phyloP scores from a whole-genome alignment of 1,284 basidiomycete species.

The Albatrellus sp. region DNA sequence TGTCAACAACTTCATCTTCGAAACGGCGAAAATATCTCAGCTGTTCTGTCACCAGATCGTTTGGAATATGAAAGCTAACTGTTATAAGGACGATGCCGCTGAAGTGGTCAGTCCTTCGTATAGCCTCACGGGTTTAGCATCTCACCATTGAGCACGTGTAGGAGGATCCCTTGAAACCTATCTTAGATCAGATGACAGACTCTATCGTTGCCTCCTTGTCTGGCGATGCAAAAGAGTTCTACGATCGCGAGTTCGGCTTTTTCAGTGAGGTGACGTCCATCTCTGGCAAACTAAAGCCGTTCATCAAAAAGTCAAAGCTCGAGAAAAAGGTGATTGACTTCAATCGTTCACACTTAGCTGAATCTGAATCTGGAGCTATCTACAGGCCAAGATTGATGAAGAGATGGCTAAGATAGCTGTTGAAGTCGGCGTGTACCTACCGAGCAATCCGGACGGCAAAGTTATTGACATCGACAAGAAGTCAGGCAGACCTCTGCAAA shows the following conservation, averaged over 20 bases:
- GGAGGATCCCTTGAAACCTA: conserved; percentile 93
- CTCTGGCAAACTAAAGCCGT: conserved; percentile 95
- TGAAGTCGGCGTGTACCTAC: conserved; percentile 90
- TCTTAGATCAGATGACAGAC: conserved; percentile 79
- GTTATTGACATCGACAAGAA: conserved; percentile 96
- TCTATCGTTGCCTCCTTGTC: conserved; percentile 79
- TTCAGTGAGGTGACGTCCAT: conserved; percentile 96
- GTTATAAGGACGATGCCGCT: conserved; percentile 81
- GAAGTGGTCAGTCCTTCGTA: conserved; percentile 49
- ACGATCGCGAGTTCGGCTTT: conserved; percentile 92
- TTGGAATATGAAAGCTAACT: conserved; percentile 99
- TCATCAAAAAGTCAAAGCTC: conserved; percentile 88
- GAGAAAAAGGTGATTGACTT: conserved; percentile 77
- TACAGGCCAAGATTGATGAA: conserved; percentile 94
- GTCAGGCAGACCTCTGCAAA: conserved; percentile 91
- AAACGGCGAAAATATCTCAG: conserved; percentile 96
- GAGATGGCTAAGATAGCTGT: conserved; percentile 97
- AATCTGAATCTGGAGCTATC: conserved; percentile 5
- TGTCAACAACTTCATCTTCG: conserved; percentile 91
- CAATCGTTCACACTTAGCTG: neutral
- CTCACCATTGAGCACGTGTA: conserved; percentile 18
- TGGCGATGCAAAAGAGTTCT: conserved; percentile 86
- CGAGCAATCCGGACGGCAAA: conserved; percentile 93
- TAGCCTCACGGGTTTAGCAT: neutral
- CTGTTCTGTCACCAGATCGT: conserved; percentile 99